These are phyloP conservation scores for Fusarium beomiforme DNA, from an alignment of 2,329 filamentous ascomycete species.

Conservation along the genomic window DNA sequence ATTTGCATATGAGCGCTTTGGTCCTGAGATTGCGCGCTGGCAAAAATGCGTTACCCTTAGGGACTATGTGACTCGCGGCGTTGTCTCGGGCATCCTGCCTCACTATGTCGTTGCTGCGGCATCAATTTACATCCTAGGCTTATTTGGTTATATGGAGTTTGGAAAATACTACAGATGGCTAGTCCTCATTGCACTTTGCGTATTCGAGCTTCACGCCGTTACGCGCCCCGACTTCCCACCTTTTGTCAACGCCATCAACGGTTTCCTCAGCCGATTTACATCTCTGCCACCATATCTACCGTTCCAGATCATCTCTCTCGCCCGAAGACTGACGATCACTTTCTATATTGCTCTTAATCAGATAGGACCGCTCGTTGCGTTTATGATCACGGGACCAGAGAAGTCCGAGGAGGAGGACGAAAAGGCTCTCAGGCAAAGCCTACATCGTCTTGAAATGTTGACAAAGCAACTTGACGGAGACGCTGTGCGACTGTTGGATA, in stretches of 20 bases:
- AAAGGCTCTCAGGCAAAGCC: slow-evolving; percentile 65
- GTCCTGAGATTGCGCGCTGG: slow-evolving; percentile 75
- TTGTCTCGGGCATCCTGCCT: slow-evolving; percentile 64
- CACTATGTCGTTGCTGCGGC: slow-evolving; percentile 69
- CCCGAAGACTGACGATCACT: slow-evolving; percentile 80
- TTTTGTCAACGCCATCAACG: slow-evolving; percentile 59
- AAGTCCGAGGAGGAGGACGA: slow-evolving; percentile 52
- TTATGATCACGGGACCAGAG: slow-evolving; percentile 42
- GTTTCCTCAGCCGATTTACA: slow-evolving; percentile 51
- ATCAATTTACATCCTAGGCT: slow-evolving; percentile 68
- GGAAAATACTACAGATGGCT: slow-evolving; percentile 75
- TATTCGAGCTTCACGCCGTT: slow-evolving; percentile 66
- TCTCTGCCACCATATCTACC: slow-evolving; percentile 75
- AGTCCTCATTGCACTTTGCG: slow-evolving; percentile 61
- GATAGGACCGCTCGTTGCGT: slow-evolving; percentile 73
- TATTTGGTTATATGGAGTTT: slow-evolving; percentile 74
- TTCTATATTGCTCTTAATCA: slow-evolving; percentile 86
- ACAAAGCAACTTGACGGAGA: slow-evolving; percentile 73
- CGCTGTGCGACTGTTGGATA: slow-evolving; percentile 72
- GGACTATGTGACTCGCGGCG: slow-evolving; percentile 77
- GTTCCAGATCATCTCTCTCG: slow-evolving; percentile 82
- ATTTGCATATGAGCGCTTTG: slow-evolving; percentile 92
- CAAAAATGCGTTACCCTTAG: slow-evolving; percentile 71
- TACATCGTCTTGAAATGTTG: slow-evolving; percentile 73
- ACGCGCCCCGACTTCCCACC: slow-evolving; percentile 64